These are phyloP conservation scores for Xylogone sp. DNA, from an alignment of 2,329 filamentous ascomycete genomes.

Conservation along the genomic window DNA sequence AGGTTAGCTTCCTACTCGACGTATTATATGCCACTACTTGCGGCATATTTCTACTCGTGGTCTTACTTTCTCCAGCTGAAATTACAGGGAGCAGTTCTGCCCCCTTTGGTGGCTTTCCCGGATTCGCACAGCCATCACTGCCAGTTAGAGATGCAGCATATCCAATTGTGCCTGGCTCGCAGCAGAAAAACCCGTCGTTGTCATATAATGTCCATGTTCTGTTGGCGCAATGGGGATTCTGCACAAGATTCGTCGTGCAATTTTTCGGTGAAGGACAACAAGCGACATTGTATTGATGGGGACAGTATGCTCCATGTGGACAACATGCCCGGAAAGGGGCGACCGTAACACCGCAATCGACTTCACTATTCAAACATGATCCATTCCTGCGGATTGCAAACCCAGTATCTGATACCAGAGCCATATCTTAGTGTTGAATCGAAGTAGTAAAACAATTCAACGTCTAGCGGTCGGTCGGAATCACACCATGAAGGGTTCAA, in stretches of 20 bases:
- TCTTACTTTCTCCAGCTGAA: not conserved
- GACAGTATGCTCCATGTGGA: conserved; percentile 1
- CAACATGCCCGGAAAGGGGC: conserved; percentile 3
- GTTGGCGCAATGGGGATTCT: conserved; percentile 21
- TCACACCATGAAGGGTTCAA: too few relatives aligned
- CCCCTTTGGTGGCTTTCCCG: not conserved
- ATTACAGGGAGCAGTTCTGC: not conserved
- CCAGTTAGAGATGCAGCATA: not conserved
- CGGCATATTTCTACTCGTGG: not conserved
- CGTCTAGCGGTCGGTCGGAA: too few relatives aligned
- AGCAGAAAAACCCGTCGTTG: conserved; percentile 21
- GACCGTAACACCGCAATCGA: conserved; percentile 3
- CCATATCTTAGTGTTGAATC: not conserved
- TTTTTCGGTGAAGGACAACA: conserved; percentile 4
- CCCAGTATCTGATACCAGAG: not conserved
- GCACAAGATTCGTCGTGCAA: not conserved
- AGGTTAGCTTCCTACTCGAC: too few relatives aligned
- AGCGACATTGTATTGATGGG: not conserved
- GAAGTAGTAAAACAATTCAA: too few relatives aligned
- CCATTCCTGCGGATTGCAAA: conserved; percentile 5
- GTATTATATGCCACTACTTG: not conserved
- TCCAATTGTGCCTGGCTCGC: conserved; percentile 7
- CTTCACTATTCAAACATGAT: not conserved
- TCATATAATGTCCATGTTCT: conserved; percentile 18
- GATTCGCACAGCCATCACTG: conserved; percentile 4